phyloP scores from a whole-genome alignment of 306 rosid species.

The Geum urbanum region DNA sequence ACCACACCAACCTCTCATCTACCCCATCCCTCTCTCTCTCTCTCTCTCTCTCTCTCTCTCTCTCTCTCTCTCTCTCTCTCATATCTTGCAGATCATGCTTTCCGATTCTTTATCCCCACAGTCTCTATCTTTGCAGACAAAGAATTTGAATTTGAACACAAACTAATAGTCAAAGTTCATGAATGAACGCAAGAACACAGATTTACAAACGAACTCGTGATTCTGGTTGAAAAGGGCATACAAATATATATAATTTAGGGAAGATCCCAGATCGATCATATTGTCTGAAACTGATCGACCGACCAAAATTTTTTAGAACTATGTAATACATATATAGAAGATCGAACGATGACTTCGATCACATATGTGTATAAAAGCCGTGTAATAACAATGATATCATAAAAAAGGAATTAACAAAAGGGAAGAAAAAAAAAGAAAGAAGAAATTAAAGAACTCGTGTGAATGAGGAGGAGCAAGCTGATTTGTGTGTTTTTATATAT shows the following conservation, averaged over 20 bases:
- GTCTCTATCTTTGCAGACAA: neutral
- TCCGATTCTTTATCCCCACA: neutral
- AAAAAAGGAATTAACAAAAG: no score
- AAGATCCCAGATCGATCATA: slow-evolving; percentile 18
- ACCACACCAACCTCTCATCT: slow-evolving; percentile 13
- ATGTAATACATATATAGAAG: slow-evolving; percentile 9
- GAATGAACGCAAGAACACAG: neutral
- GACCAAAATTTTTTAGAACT: neutral
- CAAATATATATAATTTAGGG: neutral
- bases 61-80: no score
- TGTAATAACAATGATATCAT: neutral
- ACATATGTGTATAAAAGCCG: slow-evolving; percentile 2
- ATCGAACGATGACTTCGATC: neutral
- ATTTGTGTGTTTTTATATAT: slow-evolving; percentile 8
- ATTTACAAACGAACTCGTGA: neutral
- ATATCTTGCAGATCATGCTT: neutral
- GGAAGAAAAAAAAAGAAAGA: neutral
- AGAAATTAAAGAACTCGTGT: neutral
- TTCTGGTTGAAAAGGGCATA: neutral
- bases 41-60: neutral
- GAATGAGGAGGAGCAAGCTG: no score
- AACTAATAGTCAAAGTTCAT: neutral
- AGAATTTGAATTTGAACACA: neutral
- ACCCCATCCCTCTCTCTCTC: neutral
- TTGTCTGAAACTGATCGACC: slow-evolving; percentile 15